Evolutionary conservation across 177 flowering plant species (phyloP).

Genomic region (Tripterygium wilfordii): DNA sequence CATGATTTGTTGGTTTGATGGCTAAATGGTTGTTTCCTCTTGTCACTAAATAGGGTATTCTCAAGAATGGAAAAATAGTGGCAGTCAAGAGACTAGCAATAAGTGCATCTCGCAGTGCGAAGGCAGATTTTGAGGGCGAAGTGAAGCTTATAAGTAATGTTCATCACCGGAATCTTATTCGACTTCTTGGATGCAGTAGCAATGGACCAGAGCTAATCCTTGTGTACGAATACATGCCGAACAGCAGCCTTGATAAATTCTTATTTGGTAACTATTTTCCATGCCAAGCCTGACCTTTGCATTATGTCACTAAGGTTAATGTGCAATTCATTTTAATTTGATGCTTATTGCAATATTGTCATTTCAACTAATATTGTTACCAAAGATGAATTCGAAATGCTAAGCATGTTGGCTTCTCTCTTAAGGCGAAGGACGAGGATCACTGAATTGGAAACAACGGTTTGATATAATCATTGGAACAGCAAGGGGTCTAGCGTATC

Average conservation of each 20-base stretch:
- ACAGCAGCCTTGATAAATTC: slow-evolving; percentile 48
- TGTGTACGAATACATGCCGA: slow-evolving; percentile 53
- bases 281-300: too few species aligned
- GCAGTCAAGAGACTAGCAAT: slow-evolving; percentile 55
- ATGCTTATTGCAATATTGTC: too few species aligned
- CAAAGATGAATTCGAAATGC: not conserved
- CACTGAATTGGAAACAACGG: slow-evolving; percentile 46
- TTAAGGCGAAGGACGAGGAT: slow-evolving; percentile 38
- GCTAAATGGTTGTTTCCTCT: too few species aligned
- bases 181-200: slow-evolving; percentile 51
- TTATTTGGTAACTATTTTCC: slow-evolving; percentile 50
- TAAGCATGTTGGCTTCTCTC: too few species aligned
- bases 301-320: not conserved
- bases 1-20: not conserved
- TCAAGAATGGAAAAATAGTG: slow-evolving; percentile 42
- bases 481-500: slow-evolving; percentile 56
- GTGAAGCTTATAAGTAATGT: slow-evolving; percentile 52
- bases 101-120: slow-evolving; percentile 19
- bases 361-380: too few species aligned
- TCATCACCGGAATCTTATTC: slow-evolving; percentile 54
- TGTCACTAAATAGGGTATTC: slow-evolving; percentile 27
- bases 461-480: slow-evolving; percentile 42
- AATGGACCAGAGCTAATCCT: slow-evolving; percentile 45
- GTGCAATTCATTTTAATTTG: not conserved
- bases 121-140: slow-evolving; percentile 39